These are phyloP conservation scores for Triticum dicoccoides DNA, from an alignment of 176 grass and related monocot genomes.

Conservation along the genomic window DNA sequence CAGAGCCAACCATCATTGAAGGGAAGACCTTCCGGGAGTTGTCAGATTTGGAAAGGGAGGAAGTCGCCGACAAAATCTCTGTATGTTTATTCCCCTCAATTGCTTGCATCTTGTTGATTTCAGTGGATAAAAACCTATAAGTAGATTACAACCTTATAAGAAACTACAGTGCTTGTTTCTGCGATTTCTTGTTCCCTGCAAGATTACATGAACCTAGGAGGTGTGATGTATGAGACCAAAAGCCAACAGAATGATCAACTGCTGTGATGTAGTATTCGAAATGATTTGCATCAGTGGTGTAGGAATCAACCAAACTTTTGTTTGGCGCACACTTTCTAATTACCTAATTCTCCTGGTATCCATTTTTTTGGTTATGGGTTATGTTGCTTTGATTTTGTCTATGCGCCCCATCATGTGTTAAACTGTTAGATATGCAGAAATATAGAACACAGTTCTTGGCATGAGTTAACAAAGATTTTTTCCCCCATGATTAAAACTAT, in stretches of 20 bases:
- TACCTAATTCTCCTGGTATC: neutral
- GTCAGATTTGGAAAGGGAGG: constrained; percentile 64
- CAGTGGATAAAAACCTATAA: neutral
- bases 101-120: neutral
- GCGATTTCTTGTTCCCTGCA: neutral
- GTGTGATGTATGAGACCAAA: neutral
- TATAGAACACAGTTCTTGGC: neutral
- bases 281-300: neutral
- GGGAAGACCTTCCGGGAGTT: constrained; percentile 62
- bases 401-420: neutral
- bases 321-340: neutral
- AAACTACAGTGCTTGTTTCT: neutral
- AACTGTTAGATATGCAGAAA: neutral
- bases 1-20: constrained; percentile 69
- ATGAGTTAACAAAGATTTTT: neutral
- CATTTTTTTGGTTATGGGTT: neutral
- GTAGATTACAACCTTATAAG: neutral
- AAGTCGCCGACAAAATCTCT: constrained; percentile 68
- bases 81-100: constrained; percentile 54
- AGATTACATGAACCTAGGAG: neutral
- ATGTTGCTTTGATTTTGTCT: neutral
- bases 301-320: neutral
- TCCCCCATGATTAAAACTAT: neutral
- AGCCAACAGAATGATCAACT: no score
- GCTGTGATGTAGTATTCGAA: neutral